Percentiles rank a stretch among this genome's conserved stretches.
Evolutionary conservation across 768 basidiomycete genomes (phyloP).

Genomic region (Hemileccinum rubropunctum): DNA sequence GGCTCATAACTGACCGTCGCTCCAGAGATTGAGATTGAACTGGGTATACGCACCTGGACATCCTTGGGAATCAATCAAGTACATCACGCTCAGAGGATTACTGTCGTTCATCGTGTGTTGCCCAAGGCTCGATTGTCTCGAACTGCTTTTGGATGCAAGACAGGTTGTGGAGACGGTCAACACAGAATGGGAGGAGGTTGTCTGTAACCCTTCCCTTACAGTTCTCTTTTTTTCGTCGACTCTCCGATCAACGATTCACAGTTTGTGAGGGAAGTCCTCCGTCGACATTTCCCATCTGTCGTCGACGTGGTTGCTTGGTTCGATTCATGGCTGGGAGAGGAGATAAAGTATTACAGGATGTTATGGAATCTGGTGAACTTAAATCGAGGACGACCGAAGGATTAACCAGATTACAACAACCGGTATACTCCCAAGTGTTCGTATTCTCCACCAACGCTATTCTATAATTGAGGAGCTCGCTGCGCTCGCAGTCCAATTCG

Average conservation of each 20-base stretch:
- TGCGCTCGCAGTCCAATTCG: too few species aligned
- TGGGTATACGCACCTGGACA: background rate
- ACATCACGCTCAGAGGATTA: constrained; percentile 1
- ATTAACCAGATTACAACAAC: too few species aligned
- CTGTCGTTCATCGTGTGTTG: background rate
- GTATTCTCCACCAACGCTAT: too few species aligned
- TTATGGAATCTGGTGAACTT: too few species aligned
- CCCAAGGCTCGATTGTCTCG: background rate
- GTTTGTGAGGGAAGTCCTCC: background rate
- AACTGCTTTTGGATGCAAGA: constrained; percentile 1
- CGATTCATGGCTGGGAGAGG: too few species aligned
- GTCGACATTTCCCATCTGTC: background rate
- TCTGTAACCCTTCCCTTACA: too few species aligned
- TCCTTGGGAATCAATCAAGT: background rate
- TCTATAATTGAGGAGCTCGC: too few species aligned
- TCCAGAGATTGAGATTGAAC: background rate
- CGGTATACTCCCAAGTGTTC: background rate
- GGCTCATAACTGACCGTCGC: constrained; percentile 1
- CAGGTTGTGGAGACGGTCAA: background rate
- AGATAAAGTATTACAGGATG: too few species aligned
- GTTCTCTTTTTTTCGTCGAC: background rate
- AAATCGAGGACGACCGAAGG: too few species aligned
- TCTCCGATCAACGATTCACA: background rate
- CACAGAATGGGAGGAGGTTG: too few species aligned
- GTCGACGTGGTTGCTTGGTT: background rate